Base-by-base conservation (phyloP, 2,329 filamentous ascomycete genomes). In the Alternaria solani region DNA sequence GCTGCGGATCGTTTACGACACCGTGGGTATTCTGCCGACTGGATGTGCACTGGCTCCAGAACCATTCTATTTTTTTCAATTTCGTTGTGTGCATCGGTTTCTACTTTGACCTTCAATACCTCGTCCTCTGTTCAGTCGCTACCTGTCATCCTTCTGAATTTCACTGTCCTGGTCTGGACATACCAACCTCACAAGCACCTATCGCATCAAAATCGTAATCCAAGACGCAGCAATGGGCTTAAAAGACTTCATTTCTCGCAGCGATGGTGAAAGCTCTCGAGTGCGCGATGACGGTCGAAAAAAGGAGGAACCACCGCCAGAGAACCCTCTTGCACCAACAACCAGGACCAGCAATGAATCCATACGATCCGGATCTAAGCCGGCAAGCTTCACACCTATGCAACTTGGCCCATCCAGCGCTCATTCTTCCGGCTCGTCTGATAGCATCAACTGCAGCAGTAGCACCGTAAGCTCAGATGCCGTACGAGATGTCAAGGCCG, bases 401-500 rank as follows among this genome's bases (percentile, higher is more conserved):
- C 57, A 59, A 20, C 57, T 59, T 41, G 38, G 46, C 41, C 43
- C 52, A 26, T 12, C 25, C 14, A 51, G 53, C 30, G 32, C 36
- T 12, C 30, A 41, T 9, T 53, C 39, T 14, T 42, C 51, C 14
- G 25, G 36, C 25, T 26, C 16, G 11, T 26, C 49, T 28, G 36
- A 16, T n/a, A 56, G 14, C 18, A 26, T 48, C 30, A n/a, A 61
- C 4, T 42, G 36, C 20, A 49, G 25, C 9, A 36, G 30, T 20
- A 54, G 46, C 18, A 56, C 25, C 20, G 54, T 55, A 9, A 30
- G 51, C 9, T 75, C 77, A 51, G 81, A 84, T 34, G 81, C 80
- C 42, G 75, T 86, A 48, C 73, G 80, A 48, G 83, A 87, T 60
- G 82, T 88, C 70, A 87, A 86, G 71, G 82, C 81, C 65, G 86